Base-by-base conservation (phyloP, 306 rosid genomes). In the Dicorynia guianensis region DNA sequence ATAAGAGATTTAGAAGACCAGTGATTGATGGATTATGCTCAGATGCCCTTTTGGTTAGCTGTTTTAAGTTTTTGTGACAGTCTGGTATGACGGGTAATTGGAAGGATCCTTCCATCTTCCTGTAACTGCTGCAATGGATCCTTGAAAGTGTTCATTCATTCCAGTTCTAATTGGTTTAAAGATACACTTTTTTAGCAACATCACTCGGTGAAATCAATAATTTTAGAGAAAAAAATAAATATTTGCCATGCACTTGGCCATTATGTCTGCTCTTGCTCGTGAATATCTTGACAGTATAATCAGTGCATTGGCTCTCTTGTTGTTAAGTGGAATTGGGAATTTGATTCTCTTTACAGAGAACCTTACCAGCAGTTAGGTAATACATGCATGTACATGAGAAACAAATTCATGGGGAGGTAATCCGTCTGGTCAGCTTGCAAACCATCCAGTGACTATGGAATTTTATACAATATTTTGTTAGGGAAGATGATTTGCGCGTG, bases 1-100 rank as follows among this genome's bases (percentile, higher is more conserved):
- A 88, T 90, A 83, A 87, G 67, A 64, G 71, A 79, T 54, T 72
- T 50, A 46, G 81, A 71, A 75, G 87, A 70, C 71, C 67, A 42
- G 76, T 58, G 64, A 72, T 71, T 61, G 78, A 53, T 64, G 75
- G 82, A 84, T 75, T 57, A 34, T 72, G 57, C 52, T 59, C 72
- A 69, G 67, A 17, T 63, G 59, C 55, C 69, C 30, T 71, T 79
- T 83, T 35, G 69, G 67, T 77, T 69, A 47, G 64, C 50, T 68
- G 4, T 57, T 79, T 55, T 60, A 69, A 76, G 69, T 71, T 78
- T 59, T n/a, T 43, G 70, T 73, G 42, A 55, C 75, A 80, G 47
- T 81, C 78, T 40, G 65, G 76, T 43, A 36, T 46, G 50, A 42
- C 39, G 7, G 49, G 69, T 56, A 63, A 72, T 64, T 67, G 83